Evolutionary conservation across 2,329 filamentous ascomycete genomes (phyloP).

Genomic region (Daldinia sp.): DNA sequence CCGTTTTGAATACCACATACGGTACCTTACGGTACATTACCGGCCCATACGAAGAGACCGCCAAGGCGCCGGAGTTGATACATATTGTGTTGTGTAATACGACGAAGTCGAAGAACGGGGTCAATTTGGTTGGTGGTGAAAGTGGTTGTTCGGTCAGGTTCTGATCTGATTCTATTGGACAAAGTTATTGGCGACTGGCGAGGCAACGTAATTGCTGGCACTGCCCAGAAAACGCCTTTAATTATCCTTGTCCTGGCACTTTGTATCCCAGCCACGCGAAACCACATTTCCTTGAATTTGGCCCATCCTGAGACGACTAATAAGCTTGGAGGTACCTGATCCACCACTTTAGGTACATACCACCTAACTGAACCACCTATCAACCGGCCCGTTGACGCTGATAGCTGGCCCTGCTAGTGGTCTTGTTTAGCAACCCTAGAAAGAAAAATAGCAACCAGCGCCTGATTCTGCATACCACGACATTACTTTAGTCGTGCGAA

Average conservation of each 20-base stretch:
- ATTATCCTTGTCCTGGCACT: slow-evolving; percentile 20
- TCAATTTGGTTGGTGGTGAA: slow-evolving; percentile 18
- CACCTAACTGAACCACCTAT: background rate
- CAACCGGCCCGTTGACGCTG: slow-evolving; percentile 7
- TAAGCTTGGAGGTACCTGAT: slow-evolving; percentile 33
- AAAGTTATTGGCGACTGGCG: slow-evolving; percentile 10
- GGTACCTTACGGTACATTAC: slow-evolving; percentile 3
- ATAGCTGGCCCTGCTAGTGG: too few species aligned
- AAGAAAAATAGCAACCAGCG: slow-evolving; percentile 31
- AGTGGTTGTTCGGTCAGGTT: slow-evolving; percentile 6
- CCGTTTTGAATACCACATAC: slow-evolving; percentile 13
- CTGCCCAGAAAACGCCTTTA: slow-evolving; percentile 21
- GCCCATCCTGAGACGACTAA: slow-evolving; percentile 40
- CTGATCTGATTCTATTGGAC: slow-evolving; percentile 26
- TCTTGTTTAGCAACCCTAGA: slow-evolving; percentile 27
- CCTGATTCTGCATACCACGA: slow-evolving; percentile 24
- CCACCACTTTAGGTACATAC: slow-evolving; percentile 3
- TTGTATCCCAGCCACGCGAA: slow-evolving; percentile 41
- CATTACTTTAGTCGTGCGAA: background rate
- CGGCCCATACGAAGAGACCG: slow-evolving; percentile 26
- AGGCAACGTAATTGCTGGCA: slow-evolving; percentile 34
- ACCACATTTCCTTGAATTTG: slow-evolving; percentile 39
- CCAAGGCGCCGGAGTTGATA: slow-evolving; percentile 33
- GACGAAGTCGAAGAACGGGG: slow-evolving; percentile 12
- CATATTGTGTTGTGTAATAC: slow-evolving; percentile 29